Conservation (phyloP, 2,329 filamentous ascomycete species). For the Scedosporium dehoogii region DNA sequence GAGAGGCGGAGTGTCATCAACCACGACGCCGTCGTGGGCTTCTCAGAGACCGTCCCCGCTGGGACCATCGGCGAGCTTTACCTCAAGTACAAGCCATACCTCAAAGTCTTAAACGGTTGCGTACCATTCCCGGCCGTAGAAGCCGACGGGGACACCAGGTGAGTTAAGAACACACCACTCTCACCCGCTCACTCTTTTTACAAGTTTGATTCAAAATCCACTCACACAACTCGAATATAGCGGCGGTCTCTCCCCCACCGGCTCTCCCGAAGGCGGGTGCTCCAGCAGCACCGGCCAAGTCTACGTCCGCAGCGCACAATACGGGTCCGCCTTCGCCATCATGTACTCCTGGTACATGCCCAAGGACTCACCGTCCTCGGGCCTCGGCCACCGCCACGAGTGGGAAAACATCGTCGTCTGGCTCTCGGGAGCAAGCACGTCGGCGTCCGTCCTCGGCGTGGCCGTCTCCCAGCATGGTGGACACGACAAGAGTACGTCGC, state of each 20-base stretch:
- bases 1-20: conserved; percentile 13
- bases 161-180: conserved; percentile 10
- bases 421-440: conserved; percentile 17
- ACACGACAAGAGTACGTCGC: conserved; percentile 9
- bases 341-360: conserved; percentile 37
- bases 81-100: conserved; percentile 19
- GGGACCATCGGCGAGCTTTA: conserved; percentile 17
- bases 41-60: conserved; percentile 16
- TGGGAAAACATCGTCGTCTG: conserved; percentile 27
- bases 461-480: conserved; percentile 26
- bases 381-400: conserved; percentile 27
- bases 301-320: conserved; percentile 22
- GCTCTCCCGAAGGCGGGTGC: conserved; percentile 21
- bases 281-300: conserved; percentile 24
- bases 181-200: no score
- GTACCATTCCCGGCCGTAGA: conserved; percentile 55
- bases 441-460: conserved; percentile 23
- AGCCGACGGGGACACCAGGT: conserved; percentile 46
- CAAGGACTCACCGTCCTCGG: conserved; percentile 28
- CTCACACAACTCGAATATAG: conserved; percentile 11
- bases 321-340: conserved; percentile 22
- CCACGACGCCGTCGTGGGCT: conserved; percentile 17
- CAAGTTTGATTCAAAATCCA: neutral
- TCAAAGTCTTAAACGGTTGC: conserved; percentile 44
- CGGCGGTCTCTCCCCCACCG: conserved; percentile 23